A percentile compares a stretch with the other conserved stretches of the same genome.
These are phyloP conservation scores for Debaryomycetaceae sp. DNA, from an alignment of 1,139 yeast genomes.

Conservation along the genomic window DNA sequence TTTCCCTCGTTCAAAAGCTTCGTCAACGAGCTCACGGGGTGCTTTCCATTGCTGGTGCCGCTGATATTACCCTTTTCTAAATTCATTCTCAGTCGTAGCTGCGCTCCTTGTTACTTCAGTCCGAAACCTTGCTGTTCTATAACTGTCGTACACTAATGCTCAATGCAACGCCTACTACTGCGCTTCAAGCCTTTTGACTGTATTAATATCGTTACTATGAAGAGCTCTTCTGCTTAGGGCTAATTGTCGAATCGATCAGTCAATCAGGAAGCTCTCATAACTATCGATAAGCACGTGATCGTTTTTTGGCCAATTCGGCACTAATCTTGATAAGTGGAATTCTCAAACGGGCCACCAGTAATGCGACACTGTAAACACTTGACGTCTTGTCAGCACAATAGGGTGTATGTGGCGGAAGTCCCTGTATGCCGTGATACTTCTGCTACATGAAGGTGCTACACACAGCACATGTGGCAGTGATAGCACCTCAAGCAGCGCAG, in stretches of 20 bases:
- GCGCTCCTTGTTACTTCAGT: not conserved
- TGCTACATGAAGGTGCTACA: no score
- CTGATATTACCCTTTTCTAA: conserved; percentile 6
- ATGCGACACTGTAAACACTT: no score
- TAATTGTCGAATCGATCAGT: not conserved
- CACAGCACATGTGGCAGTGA: no score
- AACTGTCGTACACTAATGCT: not conserved
- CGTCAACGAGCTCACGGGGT: conserved; percentile 38
- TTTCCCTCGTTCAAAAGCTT: conserved; percentile 39
- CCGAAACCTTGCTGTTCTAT: no score
- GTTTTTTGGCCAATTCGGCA: not conserved
- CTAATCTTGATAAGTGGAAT: no score
- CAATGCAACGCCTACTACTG: not conserved
- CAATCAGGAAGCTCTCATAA: not conserved
- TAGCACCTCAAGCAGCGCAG: no score
- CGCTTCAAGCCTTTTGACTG: not conserved
- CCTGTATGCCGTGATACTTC: no score
- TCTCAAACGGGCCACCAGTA: no score
- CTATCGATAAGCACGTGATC: conserved; percentile 4
- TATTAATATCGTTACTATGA: not conserved
- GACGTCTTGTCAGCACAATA: no score
- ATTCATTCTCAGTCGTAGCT: conserved; percentile 5
- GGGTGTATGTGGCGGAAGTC: no score
- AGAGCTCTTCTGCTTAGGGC: not conserved
- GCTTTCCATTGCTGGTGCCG: conserved; percentile 9